A percentile compares a stretch with the other conserved stretches of the same genome.
Conservation (phyloP, 1,284 basidiomycete species). For the Cutaneotrichosporon spelunceum region DNA sequence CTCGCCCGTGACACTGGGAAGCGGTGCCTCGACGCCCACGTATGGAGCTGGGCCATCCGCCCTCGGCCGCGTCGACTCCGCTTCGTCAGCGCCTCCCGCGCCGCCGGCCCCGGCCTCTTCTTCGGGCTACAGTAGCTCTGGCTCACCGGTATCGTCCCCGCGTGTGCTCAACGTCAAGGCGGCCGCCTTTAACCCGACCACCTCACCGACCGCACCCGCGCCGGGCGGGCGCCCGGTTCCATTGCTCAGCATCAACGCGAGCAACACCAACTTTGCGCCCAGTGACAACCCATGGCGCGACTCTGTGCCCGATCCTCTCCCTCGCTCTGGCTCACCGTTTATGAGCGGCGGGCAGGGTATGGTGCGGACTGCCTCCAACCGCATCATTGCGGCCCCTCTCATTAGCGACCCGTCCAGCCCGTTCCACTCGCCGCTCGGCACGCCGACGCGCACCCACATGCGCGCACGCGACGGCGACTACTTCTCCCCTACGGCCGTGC, state of each 20-base stretch:
- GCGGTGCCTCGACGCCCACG: conserved; percentile 39
- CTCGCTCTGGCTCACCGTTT: conserved; percentile 43
- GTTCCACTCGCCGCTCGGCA: conserved; percentile 53
- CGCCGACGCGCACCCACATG: conserved; percentile 34
- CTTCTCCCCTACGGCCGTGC: conserved; percentile 30
- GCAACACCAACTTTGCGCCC: conserved; percentile 51
- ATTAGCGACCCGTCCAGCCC: conserved; percentile 65
- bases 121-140: conserved; percentile 58
- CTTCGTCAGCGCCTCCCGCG: conserved; percentile 5
- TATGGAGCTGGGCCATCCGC: conserved; percentile 57
- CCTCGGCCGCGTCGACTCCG: conserved; percentile 19
- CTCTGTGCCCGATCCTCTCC: conserved; percentile 27
- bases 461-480: conserved; percentile 42
- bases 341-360: conserved; percentile 55
- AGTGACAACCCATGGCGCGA: conserved; percentile 54
- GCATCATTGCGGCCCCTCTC: conserved; percentile 82
- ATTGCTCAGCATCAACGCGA: background rate
- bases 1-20: conserved; percentile 30
- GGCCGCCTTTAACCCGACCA: conserved; percentile 62
- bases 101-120: conserved; percentile 57
- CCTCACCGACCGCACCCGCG: background rate
- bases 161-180: conserved; percentile 64
- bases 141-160: conserved; percentile 58
- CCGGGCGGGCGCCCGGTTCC: conserved; percentile 46
- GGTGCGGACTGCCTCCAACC: conserved; percentile 64